Base-by-base conservation (phyloP, 306 rosid species). In the Oxytropis ochrocephala region DNA sequence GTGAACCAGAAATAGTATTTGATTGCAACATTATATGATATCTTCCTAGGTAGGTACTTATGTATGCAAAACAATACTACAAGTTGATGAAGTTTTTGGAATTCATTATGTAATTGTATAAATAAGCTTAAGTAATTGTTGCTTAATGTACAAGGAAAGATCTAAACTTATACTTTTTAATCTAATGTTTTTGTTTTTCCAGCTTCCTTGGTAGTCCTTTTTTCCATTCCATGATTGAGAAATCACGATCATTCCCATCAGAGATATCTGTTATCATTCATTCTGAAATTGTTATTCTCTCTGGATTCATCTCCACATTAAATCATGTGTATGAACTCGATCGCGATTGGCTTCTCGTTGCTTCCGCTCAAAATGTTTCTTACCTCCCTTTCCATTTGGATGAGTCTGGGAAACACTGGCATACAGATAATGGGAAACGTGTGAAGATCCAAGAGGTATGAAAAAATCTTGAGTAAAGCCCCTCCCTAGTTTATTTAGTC, bases 201-300 rank as follows among this genome's bases (percentile, higher is more conserved):
- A 94, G 98, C 80, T 94, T 94, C 78, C 90, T 90, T 67, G 95
- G 99, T 39, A 88, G 95, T 66, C 96, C 98, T 35, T 90, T 78
- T 79, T 85, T 94, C 78, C 97, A 94, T 80, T 94, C 96, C 64
- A 88, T 94, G 97, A 56, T 90, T 74, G 89, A 85, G 59, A 94
- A 84, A 48, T 87, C 91, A 4, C 36, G 35, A 30, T 78, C 83
- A 32, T 87, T 79, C 71, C 27, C 68, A 52, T 79, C 97, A 11
- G 92, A 94, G 38, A 75, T 94, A 72, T 78, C 72, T 69, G 97
- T 80, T 51, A 54, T 91, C 14, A 59, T 87, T 69, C 80, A 91
- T 75, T 84, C 97, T 30, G 92, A 88, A 83, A 88, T 81, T 36
- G 61, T 91, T 77, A 79, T 91, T 56, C 63, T 87, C 49, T 86